Percentiles rank a stretch among this genome's conserved stretches.
These are phyloP conservation scores for Gliomastix tumulicola DNA, from an alignment of 2,329 filamentous ascomycete genomes.

Conservation along the genomic window DNA sequence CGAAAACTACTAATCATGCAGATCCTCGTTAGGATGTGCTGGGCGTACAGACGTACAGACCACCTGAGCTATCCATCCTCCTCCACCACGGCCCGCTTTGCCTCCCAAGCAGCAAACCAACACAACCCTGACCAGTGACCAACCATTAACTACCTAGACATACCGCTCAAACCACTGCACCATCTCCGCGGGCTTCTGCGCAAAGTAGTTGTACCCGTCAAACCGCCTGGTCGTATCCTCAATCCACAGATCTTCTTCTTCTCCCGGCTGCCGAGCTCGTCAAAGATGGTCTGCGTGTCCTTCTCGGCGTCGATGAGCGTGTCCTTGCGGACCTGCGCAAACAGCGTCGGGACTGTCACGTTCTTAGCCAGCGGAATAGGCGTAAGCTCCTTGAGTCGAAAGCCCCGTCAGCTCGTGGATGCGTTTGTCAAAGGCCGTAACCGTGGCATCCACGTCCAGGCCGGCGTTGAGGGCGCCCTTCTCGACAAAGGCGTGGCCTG, in stretches of 20 bases:
- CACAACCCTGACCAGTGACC: no score
- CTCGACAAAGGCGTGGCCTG: background rate
- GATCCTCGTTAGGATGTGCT: no score
- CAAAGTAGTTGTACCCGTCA: conserved; percentile 5
- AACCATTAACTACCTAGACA: no score
- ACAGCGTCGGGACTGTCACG: conserved; percentile 4
- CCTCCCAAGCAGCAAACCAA: no score
- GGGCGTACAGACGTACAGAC: no score
- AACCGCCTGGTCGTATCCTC: conserved; percentile 3
- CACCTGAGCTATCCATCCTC: no score
- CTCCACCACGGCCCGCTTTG: no score
- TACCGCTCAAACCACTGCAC: conserved; percentile 3
- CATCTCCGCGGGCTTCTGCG: background rate
- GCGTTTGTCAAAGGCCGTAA: no score
- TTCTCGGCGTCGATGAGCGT: background rate
- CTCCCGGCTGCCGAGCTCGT: conserved; percentile 1
- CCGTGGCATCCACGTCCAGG: no score
- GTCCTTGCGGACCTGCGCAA: conserved; percentile 5
- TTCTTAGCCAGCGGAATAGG: conserved; percentile 3
- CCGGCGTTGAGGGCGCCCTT: no score
- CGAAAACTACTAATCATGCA: no score
- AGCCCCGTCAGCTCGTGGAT: no score
- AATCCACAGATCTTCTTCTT: conserved; percentile 5
- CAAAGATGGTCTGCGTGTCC: conserved; percentile 4
- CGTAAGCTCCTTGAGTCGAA: background rate